Conservation (phyloP, 306 rosid species). For the Malus fusca region DNA sequence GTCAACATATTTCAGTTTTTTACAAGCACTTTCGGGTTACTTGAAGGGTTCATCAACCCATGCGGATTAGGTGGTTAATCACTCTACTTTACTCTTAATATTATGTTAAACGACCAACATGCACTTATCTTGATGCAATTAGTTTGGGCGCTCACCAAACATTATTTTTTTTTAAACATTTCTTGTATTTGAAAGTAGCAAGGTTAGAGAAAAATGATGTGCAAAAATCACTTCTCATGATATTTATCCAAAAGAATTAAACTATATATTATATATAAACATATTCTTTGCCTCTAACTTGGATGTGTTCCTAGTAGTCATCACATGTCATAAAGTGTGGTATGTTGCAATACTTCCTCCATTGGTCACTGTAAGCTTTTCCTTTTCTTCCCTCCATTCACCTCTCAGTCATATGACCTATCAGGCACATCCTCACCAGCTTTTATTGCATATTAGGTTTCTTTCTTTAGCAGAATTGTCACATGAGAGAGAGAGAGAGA, state of each 20-base stretch:
- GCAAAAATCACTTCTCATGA: background rate
- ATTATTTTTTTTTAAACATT: conserved; percentile 22
- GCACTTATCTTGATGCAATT: background rate
- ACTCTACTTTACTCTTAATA: background rate
- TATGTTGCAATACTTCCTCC: background rate
- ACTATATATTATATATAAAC: conserved; percentile 1
- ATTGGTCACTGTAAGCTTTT: conserved; percentile 13
- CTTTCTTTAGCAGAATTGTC: conserved; percentile 17
- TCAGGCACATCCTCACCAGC: conserved; percentile 14
- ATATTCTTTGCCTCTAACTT: conserved; percentile 34
- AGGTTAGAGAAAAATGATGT: background rate
- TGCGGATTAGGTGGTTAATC: background rate
- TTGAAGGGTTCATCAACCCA: background rate
- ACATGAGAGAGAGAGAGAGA: background rate
- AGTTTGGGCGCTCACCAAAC: conserved; percentile 19
- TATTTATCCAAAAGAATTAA: conserved; percentile 19
- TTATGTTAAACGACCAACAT: background rate
- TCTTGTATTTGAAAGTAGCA: background rate
- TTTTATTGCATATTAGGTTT: conserved; percentile 7
- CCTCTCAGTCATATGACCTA: conserved; percentile 22
- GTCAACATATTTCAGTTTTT: conserved; percentile 11
- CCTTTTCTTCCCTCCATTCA: conserved; percentile 3
- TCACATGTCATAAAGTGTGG: conserved; percentile 27
- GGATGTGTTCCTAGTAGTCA: conserved; percentile 32
- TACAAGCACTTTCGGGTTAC: background rate